Evolutionary conservation across 306 rosid genomes (phyloP), one percentile per base, ranked within the genome.

Genomic region (Begonia peltatifolia): DNA sequence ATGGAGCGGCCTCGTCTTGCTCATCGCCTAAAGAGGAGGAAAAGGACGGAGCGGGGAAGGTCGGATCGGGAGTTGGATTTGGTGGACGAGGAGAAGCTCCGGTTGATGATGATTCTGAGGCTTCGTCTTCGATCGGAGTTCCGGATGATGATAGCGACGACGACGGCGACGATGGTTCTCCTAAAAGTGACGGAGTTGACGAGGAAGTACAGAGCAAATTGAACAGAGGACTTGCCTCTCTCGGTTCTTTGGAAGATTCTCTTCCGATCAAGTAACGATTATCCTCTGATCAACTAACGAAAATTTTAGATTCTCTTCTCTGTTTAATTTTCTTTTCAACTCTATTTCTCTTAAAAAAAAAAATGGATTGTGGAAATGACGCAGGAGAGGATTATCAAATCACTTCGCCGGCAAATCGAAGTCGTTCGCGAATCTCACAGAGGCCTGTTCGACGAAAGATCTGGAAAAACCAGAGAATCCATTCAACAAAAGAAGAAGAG

Each of bases 341-440:
- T 20, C 23, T 20, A 20, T 2, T 20, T 20, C 4, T 20, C 23
- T 20, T 1, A 17, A 17, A 17, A 17, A 17, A 17, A 17, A 17
- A 17, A 17, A 17, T 17, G 23, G 38, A 30, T 30, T 30, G 38
- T 51, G 12, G 12, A 50, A 13, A 41, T 50, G 13, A 15, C 56
- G 42, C 87, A 90, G 97, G 79, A 80, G 87, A 60, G 97, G 97
- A 58, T 79, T 90, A 50, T 90, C 97, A 3, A 71, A 68, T 53
- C 78, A 85, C 54, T 90, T 83, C 46, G 63, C 73, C 3, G 97
- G 97, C n/a, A 90, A 86, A 83, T 90, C 95, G 2, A 85, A 80
- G 59, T 90, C 97, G 10, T 90, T 85, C 43, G 67, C 77, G 41
- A 83, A 80, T 68, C 67, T 90, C 49, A 71, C 86, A 2, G 80